These are phyloP conservation scores for Russula compacta DNA, from an alignment of 768 basidiomycete species.

Conservation along the genomic window DNA sequence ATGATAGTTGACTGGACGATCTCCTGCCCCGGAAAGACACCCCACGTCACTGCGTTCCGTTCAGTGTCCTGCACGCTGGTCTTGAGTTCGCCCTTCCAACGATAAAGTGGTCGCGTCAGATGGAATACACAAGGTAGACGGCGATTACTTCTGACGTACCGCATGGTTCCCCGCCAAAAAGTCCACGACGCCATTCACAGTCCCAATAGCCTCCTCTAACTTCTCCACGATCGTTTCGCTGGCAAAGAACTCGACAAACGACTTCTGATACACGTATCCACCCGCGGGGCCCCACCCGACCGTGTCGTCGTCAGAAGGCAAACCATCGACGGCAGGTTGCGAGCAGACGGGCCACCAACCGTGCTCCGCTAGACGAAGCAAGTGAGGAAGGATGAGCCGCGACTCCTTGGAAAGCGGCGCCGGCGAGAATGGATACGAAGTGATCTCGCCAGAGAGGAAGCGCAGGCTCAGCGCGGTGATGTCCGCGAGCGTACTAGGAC, in stretches of 20 bases:
- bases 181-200: constrained; percentile 61
- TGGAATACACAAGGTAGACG: too few species aligned
- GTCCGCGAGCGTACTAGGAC: constrained; percentile 34
- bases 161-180: constrained; percentile 77
- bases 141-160: constrained; percentile 35
- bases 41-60: constrained; percentile 97
- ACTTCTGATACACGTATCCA: constrained; percentile 96
- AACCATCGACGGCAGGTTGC: constrained; percentile 87
- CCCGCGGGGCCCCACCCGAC: constrained; percentile 91
- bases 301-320: constrained; percentile 58
- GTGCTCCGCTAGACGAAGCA: constrained; percentile 63
- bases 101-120: neutral
- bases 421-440: constrained; percentile 83
- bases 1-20: constrained; percentile 95
- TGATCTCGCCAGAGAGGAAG: constrained; percentile 64
- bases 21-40: constrained; percentile 94
- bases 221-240: constrained; percentile 45
- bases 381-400: constrained; percentile 61
- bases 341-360: constrained; percentile 97
- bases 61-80: constrained; percentile 74
- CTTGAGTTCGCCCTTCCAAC: constrained; percentile 56
- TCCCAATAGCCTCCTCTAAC: constrained; percentile 50
- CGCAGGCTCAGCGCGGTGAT: constrained; percentile 72
- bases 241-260: constrained; percentile 95
- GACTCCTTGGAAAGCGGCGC: constrained; percentile 79